A percentile compares a stretch with the other conserved stretches of the same genome.
These are phyloP conservation scores for Stagonosporopsis rhizophila DNA, from an alignment of 2,329 filamentous ascomycete genomes.

Conservation along the genomic window DNA sequence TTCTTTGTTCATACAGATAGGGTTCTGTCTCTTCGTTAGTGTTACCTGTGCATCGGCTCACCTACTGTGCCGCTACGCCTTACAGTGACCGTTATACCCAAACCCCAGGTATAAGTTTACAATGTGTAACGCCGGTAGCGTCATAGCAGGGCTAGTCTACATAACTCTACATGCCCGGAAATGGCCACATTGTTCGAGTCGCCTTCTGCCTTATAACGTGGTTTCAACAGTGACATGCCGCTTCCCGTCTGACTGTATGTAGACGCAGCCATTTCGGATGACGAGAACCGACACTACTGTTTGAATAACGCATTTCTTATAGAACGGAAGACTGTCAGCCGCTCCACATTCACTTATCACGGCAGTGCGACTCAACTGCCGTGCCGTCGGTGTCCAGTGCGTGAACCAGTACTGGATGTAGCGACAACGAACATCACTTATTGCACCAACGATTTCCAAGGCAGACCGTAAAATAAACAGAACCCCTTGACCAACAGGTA, in stretches of 20 bases:
- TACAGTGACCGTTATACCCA: not conserved
- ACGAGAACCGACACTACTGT: not conserved
- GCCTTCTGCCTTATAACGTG: not conserved
- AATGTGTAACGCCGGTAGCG: constrained; percentile 5
- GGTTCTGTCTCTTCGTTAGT: not conserved
- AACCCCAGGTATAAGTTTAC: not conserved
- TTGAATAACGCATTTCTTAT: constrained; percentile 6
- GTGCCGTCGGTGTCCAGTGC: not conserved
- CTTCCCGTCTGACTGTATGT: not conserved
- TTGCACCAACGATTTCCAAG: not conserved
- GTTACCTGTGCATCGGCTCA: constrained; percentile 7
- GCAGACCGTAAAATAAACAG: not conserved
- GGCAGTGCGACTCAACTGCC: not conserved
- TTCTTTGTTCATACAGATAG: not conserved
- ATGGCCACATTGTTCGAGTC: constrained; percentile 3
- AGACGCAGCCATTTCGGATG: not conserved
- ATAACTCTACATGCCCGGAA: not conserved
- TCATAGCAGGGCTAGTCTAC: constrained; percentile 2
- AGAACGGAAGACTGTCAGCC: not conserved
- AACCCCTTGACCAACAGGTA: not conserved
- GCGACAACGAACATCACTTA: not conserved
- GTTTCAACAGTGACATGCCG: constrained; percentile 3
- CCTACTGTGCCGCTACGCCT: not conserved
- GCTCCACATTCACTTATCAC: not conserved
- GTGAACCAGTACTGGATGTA: not conserved